Base-by-base conservation (phyloP, 352 stramenopile genomes). In the Phytophthora boehmeriae region DNA sequence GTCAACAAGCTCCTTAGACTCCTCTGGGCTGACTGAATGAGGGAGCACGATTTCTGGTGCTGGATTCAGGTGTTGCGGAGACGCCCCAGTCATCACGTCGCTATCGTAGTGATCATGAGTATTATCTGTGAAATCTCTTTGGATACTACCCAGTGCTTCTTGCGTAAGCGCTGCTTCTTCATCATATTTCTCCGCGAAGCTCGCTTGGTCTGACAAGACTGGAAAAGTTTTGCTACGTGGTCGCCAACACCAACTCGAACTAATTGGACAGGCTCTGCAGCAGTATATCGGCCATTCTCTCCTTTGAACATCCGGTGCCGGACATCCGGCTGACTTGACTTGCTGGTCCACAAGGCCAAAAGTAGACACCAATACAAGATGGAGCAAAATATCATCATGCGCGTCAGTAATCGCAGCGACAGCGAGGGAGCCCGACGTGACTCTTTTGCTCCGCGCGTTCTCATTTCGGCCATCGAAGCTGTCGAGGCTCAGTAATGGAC, bases 331-430 rank as follows among this genome's bases (percentile, higher is more conserved):
- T 50, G 54, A 32, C 32, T 27, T 3, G 23, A 20, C n/a, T 51
- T 35, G 5, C 3, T 42, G 19, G 38, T 8, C 22, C 35, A 59
- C 10, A 66, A 59, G 14, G 16, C 41, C 20, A 61, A 35, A n/a
- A 70, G 34, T 10, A 60, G 13, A 28, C 30, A 46, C 27, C 41
- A 50, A 10, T 60, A 70, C 34, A 65, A 30, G 6, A 59, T 5
- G n/a, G 51, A 20, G 32, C 19, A 53, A n/a, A 70, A 28, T 11
- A 70, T 4, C 14, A 70, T 41, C 20, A 65, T 23, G 17, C 48
- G 41, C 8, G 28, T 36, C 20, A 65, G 5, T 54, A 55, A 60
- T 39, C 55, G 35, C 10, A 55, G 61, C n/a, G 56, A 27, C 6
- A 36, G 49, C 41, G 36, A 52, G 11, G 48, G 32, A 22, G 11